These are phyloP conservation scores for Trapa bicornis DNA, from an alignment of 345 rosid species.

Conservation along the genomic window DNA sequence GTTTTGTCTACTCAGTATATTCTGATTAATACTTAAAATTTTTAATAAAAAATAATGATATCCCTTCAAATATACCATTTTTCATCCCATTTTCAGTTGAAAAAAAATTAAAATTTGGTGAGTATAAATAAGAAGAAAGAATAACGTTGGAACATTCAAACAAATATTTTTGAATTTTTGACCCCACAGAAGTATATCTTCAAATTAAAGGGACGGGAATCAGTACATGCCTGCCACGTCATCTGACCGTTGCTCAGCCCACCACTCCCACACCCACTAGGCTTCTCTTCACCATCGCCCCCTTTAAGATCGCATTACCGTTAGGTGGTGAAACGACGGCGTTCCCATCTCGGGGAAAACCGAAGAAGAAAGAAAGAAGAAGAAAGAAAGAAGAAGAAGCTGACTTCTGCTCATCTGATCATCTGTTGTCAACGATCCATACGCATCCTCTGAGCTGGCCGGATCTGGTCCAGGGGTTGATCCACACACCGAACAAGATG, in stretches of 20 bases:
- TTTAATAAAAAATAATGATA: too few species aligned
- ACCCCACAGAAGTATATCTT: not conserved
- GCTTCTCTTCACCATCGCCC: not conserved
- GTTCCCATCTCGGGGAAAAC: not conserved
- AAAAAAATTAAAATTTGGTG: too few species aligned
- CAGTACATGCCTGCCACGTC: conserved; percentile 2
- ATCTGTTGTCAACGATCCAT: not conserved
- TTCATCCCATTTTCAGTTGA: too few species aligned
- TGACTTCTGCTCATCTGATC: not conserved
- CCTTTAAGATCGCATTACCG: not conserved
- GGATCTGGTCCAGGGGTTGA: not conserved
- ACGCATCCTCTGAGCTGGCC: not conserved
- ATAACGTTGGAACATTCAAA: not conserved
- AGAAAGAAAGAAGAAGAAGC: not conserved
- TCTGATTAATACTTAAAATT: too few species aligned
- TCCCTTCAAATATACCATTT: too few species aligned
- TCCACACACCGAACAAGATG: conserved; percentile 14
- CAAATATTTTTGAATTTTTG: not conserved
- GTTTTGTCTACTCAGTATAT: too few species aligned
- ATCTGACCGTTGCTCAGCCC: not conserved
- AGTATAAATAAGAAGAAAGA: too few species aligned
- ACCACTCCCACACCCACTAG: not conserved
- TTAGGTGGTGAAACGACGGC: not conserved
- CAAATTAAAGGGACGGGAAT: not conserved
- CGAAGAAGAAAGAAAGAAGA: not conserved